Evolutionary conservation across 495 filamentous ascomycete genomes (phyloP).

Genomic region (Aspergillus sclerotioniger): DNA sequence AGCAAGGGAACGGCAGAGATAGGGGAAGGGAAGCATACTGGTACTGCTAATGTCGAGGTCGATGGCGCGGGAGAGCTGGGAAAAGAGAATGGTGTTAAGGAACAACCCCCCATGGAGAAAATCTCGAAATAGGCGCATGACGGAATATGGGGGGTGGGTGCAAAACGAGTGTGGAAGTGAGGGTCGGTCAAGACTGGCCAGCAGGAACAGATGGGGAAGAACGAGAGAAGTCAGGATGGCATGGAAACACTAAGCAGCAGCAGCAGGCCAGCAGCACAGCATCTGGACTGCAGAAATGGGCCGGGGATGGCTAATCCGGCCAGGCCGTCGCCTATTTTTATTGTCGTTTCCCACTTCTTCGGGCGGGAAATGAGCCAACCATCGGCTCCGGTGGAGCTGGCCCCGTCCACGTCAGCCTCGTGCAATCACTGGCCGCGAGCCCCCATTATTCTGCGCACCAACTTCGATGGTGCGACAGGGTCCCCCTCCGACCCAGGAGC

Average conservation of each 20-base stretch:
- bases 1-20: not conserved
- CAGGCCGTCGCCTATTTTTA: not conserved
- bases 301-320: not conserved
- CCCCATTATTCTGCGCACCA: not conserved
- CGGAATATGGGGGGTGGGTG: not conserved
- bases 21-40: conserved; percentile 4
- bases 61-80: conserved; percentile 9
- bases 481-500: too few species aligned
- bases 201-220: not conserved
- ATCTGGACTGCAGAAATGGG: conserved; percentile 1
- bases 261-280: not conserved
- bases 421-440: not conserved
- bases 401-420: not conserved
- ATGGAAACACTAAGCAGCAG: too few species aligned
- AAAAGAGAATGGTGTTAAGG: conserved; percentile 1
- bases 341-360: not conserved
- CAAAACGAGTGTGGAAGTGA: not conserved
- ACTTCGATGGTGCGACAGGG: not conserved
- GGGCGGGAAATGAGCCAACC: not conserved
- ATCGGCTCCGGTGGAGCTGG: not conserved
- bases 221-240: not conserved
- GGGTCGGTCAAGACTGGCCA: not conserved
- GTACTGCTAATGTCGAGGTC: conserved; percentile 7
- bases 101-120: conserved; percentile 1
- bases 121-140: conserved; percentile 4